Evolutionary conservation across 306 rosid genomes (phyloP).

Genomic region (Acacia melanoxylon): DNA sequence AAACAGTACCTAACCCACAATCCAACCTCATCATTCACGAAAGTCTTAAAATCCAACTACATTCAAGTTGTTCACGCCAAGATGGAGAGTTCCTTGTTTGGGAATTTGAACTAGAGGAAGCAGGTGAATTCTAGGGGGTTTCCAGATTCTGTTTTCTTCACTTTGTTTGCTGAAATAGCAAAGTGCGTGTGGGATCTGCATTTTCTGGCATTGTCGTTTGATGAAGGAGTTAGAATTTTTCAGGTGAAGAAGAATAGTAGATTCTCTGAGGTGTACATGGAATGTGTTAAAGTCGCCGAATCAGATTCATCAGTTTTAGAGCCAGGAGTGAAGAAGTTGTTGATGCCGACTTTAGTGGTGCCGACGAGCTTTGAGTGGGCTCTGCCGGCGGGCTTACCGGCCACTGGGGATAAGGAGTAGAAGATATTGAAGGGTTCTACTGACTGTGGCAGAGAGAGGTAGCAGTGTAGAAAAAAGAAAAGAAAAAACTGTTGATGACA

Average conservation of each 20-base stretch:
- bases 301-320: conserved; percentile 31
- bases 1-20: conserved; percentile 47
- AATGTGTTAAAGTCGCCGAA: conserved; percentile 45
- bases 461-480: too few species aligned
- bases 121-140: conserved; percentile 60
- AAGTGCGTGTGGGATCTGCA: conserved; percentile 79
- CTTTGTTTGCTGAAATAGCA: conserved; percentile 72
- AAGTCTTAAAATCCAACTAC: conserved; percentile 64
- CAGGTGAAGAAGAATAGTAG: conserved; percentile 70
- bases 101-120: conserved; percentile 79
- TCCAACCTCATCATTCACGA: conserved; percentile 56
- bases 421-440: too few species aligned
- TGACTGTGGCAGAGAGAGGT: too few species aligned
- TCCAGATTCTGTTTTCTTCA: conserved; percentile 72
- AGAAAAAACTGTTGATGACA: too few species aligned
- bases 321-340: conserved; percentile 28
- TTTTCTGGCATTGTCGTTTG: conserved; percentile 63
- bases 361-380: conserved; percentile 51
- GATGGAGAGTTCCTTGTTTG: conserved; percentile 93
- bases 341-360: not conserved
- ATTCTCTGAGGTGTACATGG: conserved; percentile 94
- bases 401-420: not conserved
- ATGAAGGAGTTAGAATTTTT: conserved; percentile 55
- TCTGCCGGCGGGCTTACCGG: conserved; percentile 45
- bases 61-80: conserved; percentile 75